Percentiles rank a stretch among this genome's conserved stretches.
Conservation (phyloP, 495 filamentous ascomycete genomes). For the Sphaerosporella brunnea region DNA sequence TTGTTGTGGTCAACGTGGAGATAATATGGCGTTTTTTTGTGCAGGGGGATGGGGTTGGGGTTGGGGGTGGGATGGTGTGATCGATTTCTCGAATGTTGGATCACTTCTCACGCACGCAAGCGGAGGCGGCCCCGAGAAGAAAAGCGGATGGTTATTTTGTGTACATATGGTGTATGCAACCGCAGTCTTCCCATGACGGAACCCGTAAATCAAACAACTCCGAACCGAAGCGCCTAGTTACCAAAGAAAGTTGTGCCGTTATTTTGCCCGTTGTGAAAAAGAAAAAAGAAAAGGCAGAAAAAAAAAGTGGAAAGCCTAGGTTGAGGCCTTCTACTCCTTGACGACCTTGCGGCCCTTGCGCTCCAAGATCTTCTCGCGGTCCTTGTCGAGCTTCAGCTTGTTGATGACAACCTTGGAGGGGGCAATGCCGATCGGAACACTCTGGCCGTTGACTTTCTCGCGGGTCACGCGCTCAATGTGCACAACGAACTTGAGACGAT, state of each 20-base stretch:
- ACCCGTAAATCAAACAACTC: too few relatives aligned
- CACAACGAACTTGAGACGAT: constrained; percentile 93
- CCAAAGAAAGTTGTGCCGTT: too few relatives aligned
- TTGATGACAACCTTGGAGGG: constrained; percentile 89
- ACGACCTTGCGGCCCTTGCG: constrained; percentile 41
- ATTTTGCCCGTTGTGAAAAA: constrained; percentile 9
- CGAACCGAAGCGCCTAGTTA: too few relatives aligned
- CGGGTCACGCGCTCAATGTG: constrained; percentile 81
- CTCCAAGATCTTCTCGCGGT: constrained; percentile 85
- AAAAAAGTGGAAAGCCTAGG: constrained; percentile 27
- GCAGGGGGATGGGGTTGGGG: not conserved
- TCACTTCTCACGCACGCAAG: not conserved
- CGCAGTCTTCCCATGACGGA: too few relatives aligned
- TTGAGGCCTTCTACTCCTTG: too few relatives aligned
- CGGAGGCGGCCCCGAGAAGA: not conserved
- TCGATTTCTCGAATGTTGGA: not conserved
- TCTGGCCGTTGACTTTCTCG: constrained; percentile 88
- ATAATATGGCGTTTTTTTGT: constrained; percentile 35
- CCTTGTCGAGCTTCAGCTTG: constrained; percentile 96
- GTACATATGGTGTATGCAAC: not conserved
- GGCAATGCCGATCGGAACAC: constrained; percentile 71
- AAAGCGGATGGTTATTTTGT: constrained; percentile 2
- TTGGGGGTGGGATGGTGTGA: not conserved
- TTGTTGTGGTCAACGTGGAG: constrained; percentile 46
- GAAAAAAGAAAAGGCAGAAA: constrained; percentile 14